phyloP scores from a whole-genome alignment of 495 filamentous ascomycete genomes.

The Penicillium coffeae region DNA sequence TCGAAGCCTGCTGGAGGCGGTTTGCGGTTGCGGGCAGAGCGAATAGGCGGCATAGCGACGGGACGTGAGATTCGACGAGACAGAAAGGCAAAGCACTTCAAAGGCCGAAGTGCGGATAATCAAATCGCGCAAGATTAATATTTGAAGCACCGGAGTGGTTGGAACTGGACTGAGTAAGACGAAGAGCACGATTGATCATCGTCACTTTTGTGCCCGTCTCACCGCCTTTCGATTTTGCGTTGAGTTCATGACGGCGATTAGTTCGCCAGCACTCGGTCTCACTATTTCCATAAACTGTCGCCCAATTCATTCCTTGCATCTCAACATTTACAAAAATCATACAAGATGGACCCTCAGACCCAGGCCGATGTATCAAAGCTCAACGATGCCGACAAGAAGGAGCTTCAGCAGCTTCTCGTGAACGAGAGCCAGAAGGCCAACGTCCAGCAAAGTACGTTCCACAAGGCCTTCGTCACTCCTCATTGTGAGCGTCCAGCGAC shows the following conservation, averaged over 20 bases:
- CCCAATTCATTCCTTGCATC: not conserved
- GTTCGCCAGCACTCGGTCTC: not conserved
- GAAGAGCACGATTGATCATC: not conserved
- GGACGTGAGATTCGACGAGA: not conserved
- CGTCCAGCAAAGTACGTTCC: conserved; percentile 75
- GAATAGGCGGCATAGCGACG: conserved; percentile 76
- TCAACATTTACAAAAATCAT: not conserved
- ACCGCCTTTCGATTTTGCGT: conserved; percentile 32
- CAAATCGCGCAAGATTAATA: not conserved
- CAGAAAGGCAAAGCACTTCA: not conserved
- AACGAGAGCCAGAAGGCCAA: conserved; percentile 77
- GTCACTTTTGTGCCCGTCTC: conserved; percentile 31
- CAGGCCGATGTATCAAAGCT: conserved; percentile 65
- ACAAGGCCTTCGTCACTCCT: too few relatives aligned
- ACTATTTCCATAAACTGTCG: not conserved
- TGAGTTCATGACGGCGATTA: not conserved
- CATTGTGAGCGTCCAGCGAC: too few relatives aligned
- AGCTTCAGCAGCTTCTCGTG: conserved; percentile 75
- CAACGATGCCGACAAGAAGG: conserved; percentile 75
- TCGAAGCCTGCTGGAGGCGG: conserved; percentile 92
- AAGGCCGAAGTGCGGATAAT: not conserved
- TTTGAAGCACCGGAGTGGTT: too few relatives aligned
- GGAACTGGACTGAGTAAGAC: not conserved
- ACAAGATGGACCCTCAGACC: conserved; percentile 36
- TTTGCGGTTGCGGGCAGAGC: conserved; percentile 74